Percentiles rank a stretch among this genome's conserved stretches.
phyloP scores from a whole-genome alignment of 2,329 filamentous ascomycete species.

The Aureobasidium sp. region DNA sequence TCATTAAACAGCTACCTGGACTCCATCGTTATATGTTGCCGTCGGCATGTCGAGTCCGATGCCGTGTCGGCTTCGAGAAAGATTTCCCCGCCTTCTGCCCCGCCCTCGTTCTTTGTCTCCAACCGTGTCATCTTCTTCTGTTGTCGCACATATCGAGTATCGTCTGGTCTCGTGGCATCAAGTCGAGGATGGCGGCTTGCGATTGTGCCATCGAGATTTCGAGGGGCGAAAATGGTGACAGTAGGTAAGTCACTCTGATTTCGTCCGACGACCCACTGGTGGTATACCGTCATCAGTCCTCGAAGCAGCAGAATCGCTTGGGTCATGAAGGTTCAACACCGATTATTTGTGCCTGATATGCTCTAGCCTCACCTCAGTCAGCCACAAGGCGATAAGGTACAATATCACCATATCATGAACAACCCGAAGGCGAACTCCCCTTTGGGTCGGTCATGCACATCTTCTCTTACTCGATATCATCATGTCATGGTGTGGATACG shows the following conservation, averaged over 20 bases:
- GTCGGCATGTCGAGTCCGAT: neutral
- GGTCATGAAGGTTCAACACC: conserved; percentile 18
- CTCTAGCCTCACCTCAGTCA: neutral
- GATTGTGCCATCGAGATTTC: no score
- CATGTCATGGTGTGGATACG: conserved; percentile 8
- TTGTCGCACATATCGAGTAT: no score
- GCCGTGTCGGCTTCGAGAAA: conserved; percentile 7
- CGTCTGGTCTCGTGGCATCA: no score
- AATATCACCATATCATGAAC: neutral
- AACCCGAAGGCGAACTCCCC: neutral
- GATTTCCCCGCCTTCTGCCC: conserved; percentile 13
- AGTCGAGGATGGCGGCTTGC: no score
- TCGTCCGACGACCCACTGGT: neutral
- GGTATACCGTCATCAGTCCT: conserved; percentile 24
- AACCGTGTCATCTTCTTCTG: neutral
- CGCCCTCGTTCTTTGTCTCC: neutral
- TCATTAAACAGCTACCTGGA: neutral
- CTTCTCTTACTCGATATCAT: neutral
- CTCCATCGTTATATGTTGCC: neutral
- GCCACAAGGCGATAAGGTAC: neutral
- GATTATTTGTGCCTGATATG: neutral
- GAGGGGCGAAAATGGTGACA: no score
- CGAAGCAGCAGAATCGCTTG: no score
- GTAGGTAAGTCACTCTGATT: neutral
- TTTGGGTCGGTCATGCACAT: neutral